phyloP scores from a whole-genome alignment of 1,284 basidiomycete species.

The Boletus coffeatus region DNA sequence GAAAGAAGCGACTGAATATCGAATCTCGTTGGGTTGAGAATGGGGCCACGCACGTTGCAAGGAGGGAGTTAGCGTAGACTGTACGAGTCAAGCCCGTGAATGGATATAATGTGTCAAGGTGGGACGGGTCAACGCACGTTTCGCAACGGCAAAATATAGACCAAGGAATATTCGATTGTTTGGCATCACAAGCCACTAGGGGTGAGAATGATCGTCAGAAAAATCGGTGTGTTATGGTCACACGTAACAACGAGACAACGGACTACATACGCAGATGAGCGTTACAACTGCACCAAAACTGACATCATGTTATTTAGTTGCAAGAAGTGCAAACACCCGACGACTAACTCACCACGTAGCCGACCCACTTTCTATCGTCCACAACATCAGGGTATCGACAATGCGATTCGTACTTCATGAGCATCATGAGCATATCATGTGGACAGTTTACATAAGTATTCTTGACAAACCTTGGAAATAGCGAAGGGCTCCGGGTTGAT shows the following conservation, averaged over 20 bases:
- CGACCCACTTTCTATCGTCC: constrained; percentile 45
- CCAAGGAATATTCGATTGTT: constrained; percentile 40
- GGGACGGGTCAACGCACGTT: constrained; percentile 30
- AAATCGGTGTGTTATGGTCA: background rate
- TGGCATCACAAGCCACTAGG: constrained; percentile 40
- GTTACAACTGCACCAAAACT: constrained; percentile 38
- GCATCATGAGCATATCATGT: background rate
- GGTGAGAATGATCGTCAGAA: background rate
- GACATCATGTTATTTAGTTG: background rate
- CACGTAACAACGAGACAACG: background rate
- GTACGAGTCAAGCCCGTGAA: background rate
- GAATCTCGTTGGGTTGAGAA: background rate
- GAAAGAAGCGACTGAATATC: background rate
- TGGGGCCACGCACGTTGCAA: constrained; percentile 21
- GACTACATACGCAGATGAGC: constrained; percentile 36
- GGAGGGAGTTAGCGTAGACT: constrained; percentile 27
- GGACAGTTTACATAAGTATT: background rate
- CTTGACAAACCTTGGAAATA: constrained; percentile 32
- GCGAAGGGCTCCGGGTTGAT: constrained; percentile 29
- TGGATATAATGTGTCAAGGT: background rate
- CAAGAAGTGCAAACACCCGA: background rate
- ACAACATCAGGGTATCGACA: constrained; percentile 43
- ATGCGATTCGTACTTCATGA: constrained; percentile 37
- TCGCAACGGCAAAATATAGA: constrained; percentile 43
- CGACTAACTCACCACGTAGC: constrained; percentile 36